phyloP scores from a whole-genome alignment of 768 basidiomycete genomes.

The Grammothele lineata region DNA sequence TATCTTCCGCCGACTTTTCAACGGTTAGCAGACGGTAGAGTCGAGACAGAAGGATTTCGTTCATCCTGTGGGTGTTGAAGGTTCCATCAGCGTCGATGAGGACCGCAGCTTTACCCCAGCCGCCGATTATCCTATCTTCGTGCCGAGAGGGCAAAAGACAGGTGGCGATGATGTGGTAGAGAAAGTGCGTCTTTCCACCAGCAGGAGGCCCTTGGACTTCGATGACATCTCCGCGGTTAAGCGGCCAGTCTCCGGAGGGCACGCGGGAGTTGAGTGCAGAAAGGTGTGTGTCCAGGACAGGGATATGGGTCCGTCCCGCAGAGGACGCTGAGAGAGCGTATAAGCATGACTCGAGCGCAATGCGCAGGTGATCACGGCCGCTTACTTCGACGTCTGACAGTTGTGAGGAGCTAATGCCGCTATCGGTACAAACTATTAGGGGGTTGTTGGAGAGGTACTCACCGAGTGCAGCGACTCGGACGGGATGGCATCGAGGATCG shows the following conservation, averaged over 20 bases:
- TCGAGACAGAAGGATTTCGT: slow-evolving; percentile 45
- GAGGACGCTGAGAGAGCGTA: too few relatives aligned
- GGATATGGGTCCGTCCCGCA: slow-evolving; percentile 26
- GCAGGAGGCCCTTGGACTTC: slow-evolving; percentile 73
- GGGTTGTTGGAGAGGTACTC: neutral
- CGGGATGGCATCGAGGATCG: slow-evolving; percentile 13
- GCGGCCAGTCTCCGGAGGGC: slow-evolving; percentile 24
- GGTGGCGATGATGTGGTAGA: slow-evolving; percentile 58
- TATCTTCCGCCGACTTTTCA: slow-evolving; percentile 18
- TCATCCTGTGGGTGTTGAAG: slow-evolving; percentile 57
- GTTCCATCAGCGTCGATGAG: slow-evolving; percentile 68
- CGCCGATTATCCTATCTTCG: slow-evolving; percentile 36
- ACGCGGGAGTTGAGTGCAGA: slow-evolving; percentile 8
- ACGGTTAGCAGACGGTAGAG: slow-evolving; percentile 28
- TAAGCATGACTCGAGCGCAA: too few relatives aligned
- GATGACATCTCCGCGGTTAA: slow-evolving; percentile 58
- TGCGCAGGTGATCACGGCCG: slow-evolving; percentile 1
- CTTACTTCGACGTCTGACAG: slow-evolving; percentile 37
- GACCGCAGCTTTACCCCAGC: slow-evolving; percentile 62
- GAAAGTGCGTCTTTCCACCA: slow-evolving; percentile 76
- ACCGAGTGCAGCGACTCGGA: slow-evolving; percentile 16
- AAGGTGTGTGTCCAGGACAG: slow-evolving; percentile 31
- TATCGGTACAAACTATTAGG: neutral
- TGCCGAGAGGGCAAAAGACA: slow-evolving; percentile 49
- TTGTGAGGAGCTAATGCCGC: slow-evolving; percentile 36